Evolutionary conservation across 139 green algal genomes (phyloP).

Genomic region (Coelastrella sp.): DNA sequence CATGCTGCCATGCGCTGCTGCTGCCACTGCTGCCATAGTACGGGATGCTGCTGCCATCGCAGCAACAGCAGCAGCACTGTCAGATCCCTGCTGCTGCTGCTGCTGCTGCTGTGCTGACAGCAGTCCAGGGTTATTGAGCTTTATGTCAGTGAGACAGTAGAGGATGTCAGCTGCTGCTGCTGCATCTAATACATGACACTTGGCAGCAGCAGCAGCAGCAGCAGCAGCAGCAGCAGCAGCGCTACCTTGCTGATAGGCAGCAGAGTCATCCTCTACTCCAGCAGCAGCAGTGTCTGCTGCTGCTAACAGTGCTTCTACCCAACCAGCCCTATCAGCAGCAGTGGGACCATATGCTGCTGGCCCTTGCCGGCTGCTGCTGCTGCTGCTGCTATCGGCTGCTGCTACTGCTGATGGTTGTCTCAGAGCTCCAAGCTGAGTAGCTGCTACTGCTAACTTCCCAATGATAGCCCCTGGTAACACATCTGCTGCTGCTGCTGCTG

Average conservation of each 20-base stretch:
- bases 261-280: not conserved
- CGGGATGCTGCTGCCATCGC: not conserved
- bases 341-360: not conserved
- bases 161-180: conserved; percentile 12
- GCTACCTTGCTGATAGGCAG: not conserved
- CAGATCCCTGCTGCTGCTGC: not conserved
- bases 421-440: conserved; percentile 9
- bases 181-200: not conserved
- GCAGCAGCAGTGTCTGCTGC: conserved; percentile 8
- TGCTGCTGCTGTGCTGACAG: not conserved
- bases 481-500: conserved; percentile 17
- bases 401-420: not conserved
- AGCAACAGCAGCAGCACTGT: not conserved
- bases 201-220: not conserved
- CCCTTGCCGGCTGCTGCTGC: not conserved
- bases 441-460: conserved; percentile 19
- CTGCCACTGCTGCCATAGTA: conserved; percentile 8
- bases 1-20: conserved; percentile 29
- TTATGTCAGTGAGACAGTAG: not conserved
- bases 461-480: not conserved
- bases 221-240: conserved; percentile 13
- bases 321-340: not conserved
- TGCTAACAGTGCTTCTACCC: not conserved
- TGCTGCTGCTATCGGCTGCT: conserved; percentile 2
- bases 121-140: conserved; percentile 4